Base-by-base conservation (phyloP, 768 basidiomycete genomes). In the Daedaleopsis nitida region DNA sequence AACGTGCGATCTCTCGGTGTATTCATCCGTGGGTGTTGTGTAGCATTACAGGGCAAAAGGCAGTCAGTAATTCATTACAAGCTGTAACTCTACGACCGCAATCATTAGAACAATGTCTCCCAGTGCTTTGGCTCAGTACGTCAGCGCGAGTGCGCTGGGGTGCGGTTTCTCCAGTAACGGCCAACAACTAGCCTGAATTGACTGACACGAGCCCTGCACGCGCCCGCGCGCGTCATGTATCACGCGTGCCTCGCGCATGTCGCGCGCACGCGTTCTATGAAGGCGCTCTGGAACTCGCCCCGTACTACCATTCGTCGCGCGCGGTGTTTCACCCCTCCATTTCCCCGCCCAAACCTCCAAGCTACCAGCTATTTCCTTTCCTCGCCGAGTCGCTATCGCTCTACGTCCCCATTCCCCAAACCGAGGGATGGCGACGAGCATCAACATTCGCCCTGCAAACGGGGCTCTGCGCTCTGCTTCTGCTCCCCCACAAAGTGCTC, bases 1-100 rank as follows among this genome's bases (percentile, higher is more conserved):
- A 80, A 24, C 53, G n/a, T 50, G 42, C 44, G 38, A 13, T 38
- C 21, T 48, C 32, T 49, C 45, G 27, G 13, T 64, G 62, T 64
- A 64, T 57, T 50, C 37, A 56, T 59, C 17, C 51, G 50, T 34
- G 39, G 13, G 60, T 55, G 42, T 59, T 57, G 35, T 59, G 54
- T 59, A 21, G 55, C 60, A 57, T 39, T n/a, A 51, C 48, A 58
- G 57, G 57, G 35, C 19, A 51, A 58, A 62, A 38, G 52, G 57
- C 57, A 62, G 57, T 57, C 45, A 59, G 49, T 56, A 55, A 23
- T 44, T n/a, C 43, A 54, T 49, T 37, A 43, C 50, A 58, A 52
- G 39, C 49, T 64, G 62, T 64, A 59, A 48, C 49, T 59, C 47
- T 63, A 64, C 43, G n/a, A 55, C 34, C 47, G 47, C 53, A 57